Evolutionary conservation across 106 monocot species (phyloP).

Genomic region (Acorus calamus): DNA sequence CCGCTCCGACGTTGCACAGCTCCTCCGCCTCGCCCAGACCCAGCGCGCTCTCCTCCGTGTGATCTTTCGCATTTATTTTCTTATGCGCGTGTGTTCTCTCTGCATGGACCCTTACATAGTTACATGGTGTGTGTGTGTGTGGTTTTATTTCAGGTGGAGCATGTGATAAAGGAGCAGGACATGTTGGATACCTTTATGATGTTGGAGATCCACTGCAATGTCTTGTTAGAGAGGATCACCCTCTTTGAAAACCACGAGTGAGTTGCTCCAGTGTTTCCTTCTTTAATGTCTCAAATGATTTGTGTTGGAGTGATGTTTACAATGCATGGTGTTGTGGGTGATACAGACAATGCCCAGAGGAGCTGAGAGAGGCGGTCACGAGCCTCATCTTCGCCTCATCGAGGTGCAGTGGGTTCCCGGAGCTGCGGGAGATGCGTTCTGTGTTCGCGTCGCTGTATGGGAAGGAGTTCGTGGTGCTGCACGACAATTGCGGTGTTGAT

Average conservation of each 20-base stretch:
- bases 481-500: slow-evolving; percentile 49
- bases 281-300: too few species aligned
- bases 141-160: slow-evolving; percentile 38
- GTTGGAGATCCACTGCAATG: slow-evolving; percentile 48
- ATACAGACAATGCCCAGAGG: slow-evolving; percentile 1
- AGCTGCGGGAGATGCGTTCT: slow-evolving; percentile 1
- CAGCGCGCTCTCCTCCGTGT: slow-evolving; percentile 5
- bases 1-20: slow-evolving; percentile 1
- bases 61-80: too few species aligned
- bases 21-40: slow-evolving; percentile 2
- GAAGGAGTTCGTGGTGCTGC: slow-evolving; percentile 47
- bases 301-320: too few species aligned
- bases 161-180: slow-evolving; percentile 72
- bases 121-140: too few species aligned
- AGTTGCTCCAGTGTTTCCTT: too few species aligned
- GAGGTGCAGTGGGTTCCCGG: slow-evolving; percentile 1
- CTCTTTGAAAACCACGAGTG: too few species aligned
- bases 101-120: too few species aligned
- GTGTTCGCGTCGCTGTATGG: slow-evolving; percentile 52
- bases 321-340: too few species aligned
- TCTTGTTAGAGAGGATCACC: too few species aligned
- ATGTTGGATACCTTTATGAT: slow-evolving; percentile 60
- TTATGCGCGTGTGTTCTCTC: too few species aligned
- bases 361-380: slow-evolving; percentile 4
- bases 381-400: slow-evolving; percentile 3